phyloP scores from a whole-genome alignment of 1,284 basidiomycete species.

The Apiotrichum porosum region DNA sequence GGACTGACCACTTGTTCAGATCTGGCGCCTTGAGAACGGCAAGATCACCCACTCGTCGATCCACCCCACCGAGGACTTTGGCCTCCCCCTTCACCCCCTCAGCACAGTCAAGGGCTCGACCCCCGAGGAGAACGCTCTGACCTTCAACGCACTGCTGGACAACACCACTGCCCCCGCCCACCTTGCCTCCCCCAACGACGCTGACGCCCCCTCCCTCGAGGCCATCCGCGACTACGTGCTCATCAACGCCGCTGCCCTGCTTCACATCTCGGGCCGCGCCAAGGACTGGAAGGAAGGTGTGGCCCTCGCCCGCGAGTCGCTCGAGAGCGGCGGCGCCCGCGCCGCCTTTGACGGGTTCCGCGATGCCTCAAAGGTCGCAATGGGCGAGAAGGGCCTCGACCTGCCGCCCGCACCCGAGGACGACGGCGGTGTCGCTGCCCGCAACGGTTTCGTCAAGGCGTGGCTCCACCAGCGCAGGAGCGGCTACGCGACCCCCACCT shows the following conservation, averaged over 20 bases:
- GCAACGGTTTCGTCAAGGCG: constrained; percentile 46
- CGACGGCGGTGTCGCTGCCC: constrained; percentile 48
- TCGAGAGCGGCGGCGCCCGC: constrained; percentile 70
- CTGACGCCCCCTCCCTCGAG: constrained; percentile 52
- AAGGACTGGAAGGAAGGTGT: constrained; percentile 68
- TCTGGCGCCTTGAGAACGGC: constrained; percentile 51
- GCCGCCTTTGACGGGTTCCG: constrained; percentile 61
- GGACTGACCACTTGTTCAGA: constrained; percentile 30
- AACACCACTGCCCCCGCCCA: constrained; percentile 34
- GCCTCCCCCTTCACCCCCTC: constrained; percentile 65
- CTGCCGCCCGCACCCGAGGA: constrained; percentile 32
- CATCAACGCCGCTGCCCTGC: constrained; percentile 74
- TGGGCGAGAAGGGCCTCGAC: constrained; percentile 39
- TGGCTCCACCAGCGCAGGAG: constrained; percentile 32
- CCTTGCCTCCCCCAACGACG: constrained; percentile 45
- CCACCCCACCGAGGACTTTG: constrained; percentile 58
- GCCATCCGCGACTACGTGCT: constrained; percentile 76
- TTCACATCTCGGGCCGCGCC: constrained; percentile 73
- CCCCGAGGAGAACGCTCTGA: constrained; percentile 62
- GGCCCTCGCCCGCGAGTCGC: constrained; percentile 63
- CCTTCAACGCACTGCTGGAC: constrained; percentile 52
- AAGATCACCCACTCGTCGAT: constrained; percentile 47
- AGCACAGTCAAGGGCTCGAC: constrained; percentile 64
- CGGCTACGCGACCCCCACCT: constrained; percentile 10
- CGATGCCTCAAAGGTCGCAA: constrained; percentile 45